Percentiles rank a stretch among this genome's conserved stretches.
Conservation (phyloP, 2,329 filamentous ascomycete genomes). For the Albifimbria verrucaria region DNA sequence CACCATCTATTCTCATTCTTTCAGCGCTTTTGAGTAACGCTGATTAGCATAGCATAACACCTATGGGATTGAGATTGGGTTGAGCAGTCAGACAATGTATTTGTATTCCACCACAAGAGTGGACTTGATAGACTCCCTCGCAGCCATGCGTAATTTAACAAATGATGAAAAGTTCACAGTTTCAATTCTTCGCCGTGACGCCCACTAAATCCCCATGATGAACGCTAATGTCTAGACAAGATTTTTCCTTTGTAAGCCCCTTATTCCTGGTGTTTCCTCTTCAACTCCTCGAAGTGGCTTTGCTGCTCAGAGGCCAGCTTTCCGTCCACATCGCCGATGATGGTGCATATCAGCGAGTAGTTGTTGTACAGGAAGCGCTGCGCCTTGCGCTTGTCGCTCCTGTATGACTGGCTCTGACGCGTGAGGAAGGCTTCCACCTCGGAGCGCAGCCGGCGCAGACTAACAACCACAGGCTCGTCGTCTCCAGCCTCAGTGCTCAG, state of each 20-base stretch:
- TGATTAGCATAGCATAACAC: background rate
- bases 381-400: constrained; percentile 71
- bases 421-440: constrained; percentile 83
- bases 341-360: constrained; percentile 90
- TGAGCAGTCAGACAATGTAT: no score
- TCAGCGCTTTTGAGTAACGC: background rate
- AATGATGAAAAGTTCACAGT: no score
- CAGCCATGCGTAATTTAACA: no score
- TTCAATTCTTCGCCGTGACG: background rate
- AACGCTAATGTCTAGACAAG: constrained; percentile 13
- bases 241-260: constrained; percentile 22
- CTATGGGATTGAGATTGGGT: no score
- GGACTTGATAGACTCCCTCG: no score
- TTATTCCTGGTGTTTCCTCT: constrained; percentile 51
- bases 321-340: constrained; percentile 74
- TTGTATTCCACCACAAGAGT: no score
- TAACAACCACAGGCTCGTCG: constrained; percentile 86
- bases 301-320: constrained; percentile 74
- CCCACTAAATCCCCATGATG: background rate
- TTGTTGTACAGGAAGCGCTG: constrained; percentile 94
- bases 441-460: constrained; percentile 69
- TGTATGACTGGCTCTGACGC: constrained; percentile 71
- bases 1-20: constrained; percentile 6
- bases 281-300: constrained; percentile 68
- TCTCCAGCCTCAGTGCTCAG: constrained; percentile 90